phyloP scores from a whole-genome alignment of 768 basidiomycete species.

The Macrolepiota dolichaula region DNA sequence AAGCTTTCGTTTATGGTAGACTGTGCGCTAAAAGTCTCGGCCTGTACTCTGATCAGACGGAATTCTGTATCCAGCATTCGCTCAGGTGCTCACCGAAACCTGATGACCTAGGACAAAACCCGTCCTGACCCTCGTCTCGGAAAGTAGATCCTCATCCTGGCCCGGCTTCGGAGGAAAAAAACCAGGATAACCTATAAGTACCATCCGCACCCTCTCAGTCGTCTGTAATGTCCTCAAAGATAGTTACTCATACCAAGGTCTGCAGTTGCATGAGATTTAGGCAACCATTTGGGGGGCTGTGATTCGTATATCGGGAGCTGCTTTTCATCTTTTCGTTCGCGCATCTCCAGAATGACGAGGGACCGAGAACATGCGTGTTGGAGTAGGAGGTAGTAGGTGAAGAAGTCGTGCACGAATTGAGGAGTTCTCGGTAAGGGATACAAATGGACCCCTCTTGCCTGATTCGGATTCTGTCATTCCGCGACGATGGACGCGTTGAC shows the following conservation, averaged over 20 bases:
- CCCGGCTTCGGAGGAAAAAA: slow-evolving; percentile 73
- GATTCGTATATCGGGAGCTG: slow-evolving; percentile 56
- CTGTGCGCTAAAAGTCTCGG: slow-evolving; percentile 62
- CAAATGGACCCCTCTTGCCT: not conserved
- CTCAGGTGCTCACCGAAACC: slow-evolving; percentile 48
- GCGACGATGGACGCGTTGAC: slow-evolving; percentile 6
- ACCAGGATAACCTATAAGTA: slow-evolving; percentile 60
- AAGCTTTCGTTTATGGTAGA: slow-evolving; percentile 48
- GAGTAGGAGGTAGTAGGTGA: not conserved
- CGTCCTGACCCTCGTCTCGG: slow-evolving; percentile 59
- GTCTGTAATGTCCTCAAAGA: not conserved
- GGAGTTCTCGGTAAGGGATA: not conserved
- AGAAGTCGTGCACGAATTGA: slow-evolving; percentile 9
- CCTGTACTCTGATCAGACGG: slow-evolving; percentile 30
- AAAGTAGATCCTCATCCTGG: slow-evolving; percentile 73
- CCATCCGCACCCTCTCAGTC: not conserved
- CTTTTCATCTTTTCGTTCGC: slow-evolving; percentile 31
- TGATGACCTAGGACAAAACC: slow-evolving; percentile 54
- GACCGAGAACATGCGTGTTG: slow-evolving; percentile 9
- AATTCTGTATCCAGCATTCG: not conserved
- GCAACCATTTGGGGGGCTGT: slow-evolving; percentile 72
- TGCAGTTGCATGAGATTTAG: slow-evolving; percentile 58
- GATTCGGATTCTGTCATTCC: slow-evolving; percentile 10
- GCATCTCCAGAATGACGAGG: slow-evolving; percentile 23
- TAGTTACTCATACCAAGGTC: slow-evolving; percentile 55